Evolutionary conservation across 2,329 filamentous ascomycete species (phyloP), one percentile per base, ranked within the genome.

Genomic region (Huntiella decipiens): DNA sequence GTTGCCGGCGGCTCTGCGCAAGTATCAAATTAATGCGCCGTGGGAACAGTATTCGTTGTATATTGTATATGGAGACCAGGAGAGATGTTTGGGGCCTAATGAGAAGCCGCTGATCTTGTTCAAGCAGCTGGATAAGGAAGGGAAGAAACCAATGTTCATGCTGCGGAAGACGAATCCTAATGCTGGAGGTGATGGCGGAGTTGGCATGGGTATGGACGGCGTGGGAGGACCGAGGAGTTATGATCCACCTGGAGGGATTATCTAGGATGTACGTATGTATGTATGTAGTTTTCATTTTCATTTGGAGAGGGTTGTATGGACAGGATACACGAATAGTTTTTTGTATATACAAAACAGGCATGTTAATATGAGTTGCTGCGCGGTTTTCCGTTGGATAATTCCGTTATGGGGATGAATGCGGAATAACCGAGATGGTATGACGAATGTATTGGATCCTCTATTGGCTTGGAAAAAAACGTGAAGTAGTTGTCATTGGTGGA

Each of bases 101-200:
- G 91, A 98, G 63, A 88, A 92, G 56, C 91, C 91, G 7, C 66
- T 98, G 49, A 92, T 95, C 51, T 64, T 98, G 51, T 98, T 98
- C 65, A 98, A 98, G 64, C 87, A 96, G 60, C 67, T 98, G 47
- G 87, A 96, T 58, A 87, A 87, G 60, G 91, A 96, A 65, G 91
- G 91, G 40, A 82, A 92, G 63, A 98, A 96, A 60, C 91, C 91
- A 16, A 96, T 96, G 91, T 98, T 98, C 58, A 98, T 98, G 91
- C 66, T 98, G 47, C 69, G 91, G 48, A 77, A 77, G 61, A 77
- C 71, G 32, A 73, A 71, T 41, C 68, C 66, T 35, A 68, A 69
- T 7, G 64, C 63, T 44, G 17, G 71, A 74, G 43, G 48, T 55
- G 7, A 53, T 55, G 2, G 57, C 52, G 12, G 68, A 70, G 38